A percentile compares a stretch with the other conserved stretches of the same genome.
These are phyloP conservation scores for Sarcocystis neurona DNA, from an alignment of 169 alveolate species.

Conservation along the genomic window DNA sequence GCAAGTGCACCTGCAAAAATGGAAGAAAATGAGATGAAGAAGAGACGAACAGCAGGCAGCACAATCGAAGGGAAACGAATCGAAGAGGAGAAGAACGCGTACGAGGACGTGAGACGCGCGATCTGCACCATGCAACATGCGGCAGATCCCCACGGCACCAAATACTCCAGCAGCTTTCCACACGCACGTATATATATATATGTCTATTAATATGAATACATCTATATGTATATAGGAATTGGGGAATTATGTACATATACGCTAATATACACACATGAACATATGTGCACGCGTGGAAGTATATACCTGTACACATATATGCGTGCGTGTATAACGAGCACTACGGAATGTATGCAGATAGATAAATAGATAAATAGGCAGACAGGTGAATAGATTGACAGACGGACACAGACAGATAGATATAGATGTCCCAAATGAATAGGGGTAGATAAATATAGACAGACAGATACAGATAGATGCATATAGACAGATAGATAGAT, in stretches of 20 bases:
- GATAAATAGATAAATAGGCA: neutral
- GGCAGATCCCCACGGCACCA: no score
- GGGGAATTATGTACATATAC: neutral
- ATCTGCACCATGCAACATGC: no score
- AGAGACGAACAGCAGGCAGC: no score
- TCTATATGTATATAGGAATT: neutral
- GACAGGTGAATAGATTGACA: neutral
- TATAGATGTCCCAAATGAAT: neutral
- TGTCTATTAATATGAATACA: neutral
- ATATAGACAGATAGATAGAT: neutral
- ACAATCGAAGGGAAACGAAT: no score
- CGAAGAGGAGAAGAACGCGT: no score
- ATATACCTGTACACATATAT: neutral
- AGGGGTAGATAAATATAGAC: neutral
- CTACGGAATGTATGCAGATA: neutral
- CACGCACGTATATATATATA: neutral
- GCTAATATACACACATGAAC: neutral
- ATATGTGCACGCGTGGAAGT: neutral
- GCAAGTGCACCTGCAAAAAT: no score
- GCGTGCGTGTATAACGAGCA: neutral
- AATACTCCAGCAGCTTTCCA: no score
- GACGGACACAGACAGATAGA: neutral
- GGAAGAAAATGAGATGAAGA: no score
- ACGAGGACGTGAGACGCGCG: no score
- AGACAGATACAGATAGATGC: neutral